Base-by-base conservation (phyloP, 305 asterid species). In the Caryopteris hybrid region DNA sequence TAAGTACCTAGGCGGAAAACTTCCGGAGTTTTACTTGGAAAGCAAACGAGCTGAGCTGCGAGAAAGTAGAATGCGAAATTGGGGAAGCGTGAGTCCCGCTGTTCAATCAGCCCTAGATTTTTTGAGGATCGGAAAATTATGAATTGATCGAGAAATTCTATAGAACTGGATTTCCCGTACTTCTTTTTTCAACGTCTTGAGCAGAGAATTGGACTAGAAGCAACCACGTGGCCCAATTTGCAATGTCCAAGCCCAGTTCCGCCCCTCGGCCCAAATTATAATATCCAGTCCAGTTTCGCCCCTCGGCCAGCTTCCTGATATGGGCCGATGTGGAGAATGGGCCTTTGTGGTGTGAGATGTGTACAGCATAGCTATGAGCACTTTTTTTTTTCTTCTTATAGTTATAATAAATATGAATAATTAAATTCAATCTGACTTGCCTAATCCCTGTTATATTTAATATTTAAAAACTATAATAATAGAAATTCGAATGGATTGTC, bases 31-130 rank as follows among this genome's bases (percentile, higher is more conserved):
- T 12, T 1, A 63, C 3, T 68, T 55, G 76, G 57, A 55, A 53
- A 66, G 33, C 57, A 47, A 12, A 64, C 36, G 22, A 54, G 74
- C 52, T 38, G 55, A 64, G 72, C 70, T 60, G 61, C 74, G 20
- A 61, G 21, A 47, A 36, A n/a, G 48, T 5, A 9, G 21, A 64
- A 11, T 18, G 18, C 61, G 54, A 62, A 66, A 39, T 43, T 18
- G 51, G 45, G 73, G 56, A 70, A 76, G 64, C 14, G 38, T 21
- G 29, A 55, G 7, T 46, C 43, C 20, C 60, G 41, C 66, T 59
- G 64, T 34, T 60, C 46, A 65, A 69, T 60, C 76, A 69, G 69
- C 70, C 84, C 84, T 73, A 76, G 73, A 73, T 69, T 64, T 69
- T 57, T 61, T 57, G 54, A 54, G 57, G 62, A 18, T 8, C 11